Base-by-base conservation (phyloP, 495 filamentous ascomycete genomes). In the Wilcoxina mikolae region DNA sequence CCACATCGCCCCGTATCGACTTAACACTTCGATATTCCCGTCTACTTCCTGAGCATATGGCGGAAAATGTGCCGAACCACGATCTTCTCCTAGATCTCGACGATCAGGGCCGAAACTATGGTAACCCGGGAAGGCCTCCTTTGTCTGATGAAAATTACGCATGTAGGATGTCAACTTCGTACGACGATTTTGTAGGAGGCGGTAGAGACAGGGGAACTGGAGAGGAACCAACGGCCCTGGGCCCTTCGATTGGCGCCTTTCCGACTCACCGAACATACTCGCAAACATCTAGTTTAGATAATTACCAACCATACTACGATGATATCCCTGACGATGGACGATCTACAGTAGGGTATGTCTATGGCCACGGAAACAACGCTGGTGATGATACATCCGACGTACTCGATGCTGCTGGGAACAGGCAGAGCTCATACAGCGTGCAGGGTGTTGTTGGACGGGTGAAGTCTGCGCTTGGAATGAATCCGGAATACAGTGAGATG, bases 401-500 rank as follows among this genome's bases (percentile, higher is more conserved):
- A 25, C 70, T 76, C 20, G 76, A 78, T 52, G 75, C 77, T 51
- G 71, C 80, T 51, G 76, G 80, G 60, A 81, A 86, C 60, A 76
- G 93, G 51, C 94, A 94, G 60, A 95, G 87, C 65, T 80, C 94
- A 25, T 71, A 95, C 53, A 80, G 82, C 49, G 67, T 95, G 65
- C 88, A 89, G 47, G 88, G 91, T 56, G 87, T 95, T 29, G 73
- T 93, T 65, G 93, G 89, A 11, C 80, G 74, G 60, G 84, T 85
- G 10, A 96, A 93, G 70, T 83, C 81, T 68, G 87, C 84, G 78
- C 72, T 96, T 51, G 91, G 91, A 45, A 93, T 94, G 85, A 81
- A 77, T 10, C 80, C 85, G 50, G 81, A 91, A 43, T 95, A 96
- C 69, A 93, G 87, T 48, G 93, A 95, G 67, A 96, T 99, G 93